Conservation (phyloP, 1,284 basidiomycete species). For the Boletus semigastroideus region DNA sequence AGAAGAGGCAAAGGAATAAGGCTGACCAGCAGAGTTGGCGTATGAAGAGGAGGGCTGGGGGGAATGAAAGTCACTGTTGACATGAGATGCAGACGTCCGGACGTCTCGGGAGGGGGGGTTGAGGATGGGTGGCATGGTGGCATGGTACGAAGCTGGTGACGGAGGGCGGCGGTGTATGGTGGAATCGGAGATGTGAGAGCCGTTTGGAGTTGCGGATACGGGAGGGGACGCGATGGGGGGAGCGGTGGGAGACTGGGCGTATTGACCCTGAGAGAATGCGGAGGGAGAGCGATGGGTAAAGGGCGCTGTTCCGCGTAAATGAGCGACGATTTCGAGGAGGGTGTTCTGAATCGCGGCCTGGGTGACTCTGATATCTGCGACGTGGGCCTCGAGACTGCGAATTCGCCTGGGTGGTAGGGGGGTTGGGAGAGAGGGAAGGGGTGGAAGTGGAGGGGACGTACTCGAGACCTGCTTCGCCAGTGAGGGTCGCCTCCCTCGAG, state of each 20-base stretch:
- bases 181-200: constrained; percentile 26
- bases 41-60: constrained; percentile 32
- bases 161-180: constrained; percentile 25
- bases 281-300: constrained; percentile 60
- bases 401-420: constrained; percentile 71
- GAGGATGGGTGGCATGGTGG: constrained; percentile 28
- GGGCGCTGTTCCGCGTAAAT: constrained; percentile 53
- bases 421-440: constrained; percentile 11
- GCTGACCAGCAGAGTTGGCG: constrained; percentile 14
- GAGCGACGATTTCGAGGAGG: constrained; percentile 73
- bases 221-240: constrained; percentile 59
- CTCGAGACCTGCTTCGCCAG: constrained; percentile 87
- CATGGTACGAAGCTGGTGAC: constrained; percentile 29
- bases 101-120: constrained; percentile 26
- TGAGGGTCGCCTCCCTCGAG: constrained; percentile 76
- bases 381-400: constrained; percentile 79
- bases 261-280: constrained; percentile 48
- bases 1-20: constrained; percentile 24
- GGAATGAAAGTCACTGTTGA: constrained; percentile 26
- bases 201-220: constrained; percentile 48
- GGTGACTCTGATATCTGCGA: constrained; percentile 70
- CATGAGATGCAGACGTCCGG: constrained; percentile 25
- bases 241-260: constrained; percentile 62
- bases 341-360: constrained; percentile 73
- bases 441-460: constrained; percentile 43